Evolutionary conservation across 306 rosid genomes (phyloP).

Genomic region (Ochetophila trinervis): DNA sequence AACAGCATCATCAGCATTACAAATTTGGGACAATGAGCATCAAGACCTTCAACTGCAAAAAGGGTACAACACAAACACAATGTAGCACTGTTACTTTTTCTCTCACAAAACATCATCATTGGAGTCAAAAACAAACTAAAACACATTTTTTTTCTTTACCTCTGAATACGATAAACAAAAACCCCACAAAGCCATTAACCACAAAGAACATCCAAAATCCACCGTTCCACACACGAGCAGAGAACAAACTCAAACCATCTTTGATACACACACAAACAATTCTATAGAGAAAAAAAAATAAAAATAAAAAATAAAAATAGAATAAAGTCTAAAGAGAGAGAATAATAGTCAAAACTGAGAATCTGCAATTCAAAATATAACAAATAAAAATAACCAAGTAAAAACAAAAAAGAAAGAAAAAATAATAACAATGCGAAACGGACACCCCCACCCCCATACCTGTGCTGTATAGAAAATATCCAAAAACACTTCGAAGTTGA

Average conservation of each 20-base stretch:
- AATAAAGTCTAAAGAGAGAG: conserved; percentile 24
- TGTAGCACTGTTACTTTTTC: conserved; percentile 27
- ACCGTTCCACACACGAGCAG: conserved; percentile 3
- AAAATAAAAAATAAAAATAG: no score
- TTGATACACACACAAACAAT: conserved; percentile 11
- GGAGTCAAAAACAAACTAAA: conserved; percentile 8
- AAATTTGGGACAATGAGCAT: background rate
- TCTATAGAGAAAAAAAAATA: conserved; percentile 14
- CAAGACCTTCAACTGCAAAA: conserved; percentile 11
- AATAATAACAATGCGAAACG: conserved; percentile 29
- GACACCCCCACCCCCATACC: conserved; percentile 39
- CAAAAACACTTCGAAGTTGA: conserved; percentile 29
- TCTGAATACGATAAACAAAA: conserved; percentile 17
- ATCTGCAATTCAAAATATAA: conserved; percentile 37
- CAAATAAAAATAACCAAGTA: conserved; percentile 16
- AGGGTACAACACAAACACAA: conserved; percentile 19
- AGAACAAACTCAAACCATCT: conserved; percentile 14
- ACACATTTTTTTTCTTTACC: conserved; percentile 20
- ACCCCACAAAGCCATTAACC: conserved; percentile 22
- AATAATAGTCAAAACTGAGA: conserved; percentile 33
- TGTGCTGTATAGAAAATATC: conserved; percentile 15
- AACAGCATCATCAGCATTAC: background rate
- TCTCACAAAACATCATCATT: conserved; percentile 1
- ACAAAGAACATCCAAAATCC: background rate
- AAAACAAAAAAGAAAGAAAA: conserved; percentile 12